Evolutionary conservation across 306 rosid genomes (phyloP), one percentile per base, ranked within the genome.

Genomic region (Medicago arabica): DNA sequence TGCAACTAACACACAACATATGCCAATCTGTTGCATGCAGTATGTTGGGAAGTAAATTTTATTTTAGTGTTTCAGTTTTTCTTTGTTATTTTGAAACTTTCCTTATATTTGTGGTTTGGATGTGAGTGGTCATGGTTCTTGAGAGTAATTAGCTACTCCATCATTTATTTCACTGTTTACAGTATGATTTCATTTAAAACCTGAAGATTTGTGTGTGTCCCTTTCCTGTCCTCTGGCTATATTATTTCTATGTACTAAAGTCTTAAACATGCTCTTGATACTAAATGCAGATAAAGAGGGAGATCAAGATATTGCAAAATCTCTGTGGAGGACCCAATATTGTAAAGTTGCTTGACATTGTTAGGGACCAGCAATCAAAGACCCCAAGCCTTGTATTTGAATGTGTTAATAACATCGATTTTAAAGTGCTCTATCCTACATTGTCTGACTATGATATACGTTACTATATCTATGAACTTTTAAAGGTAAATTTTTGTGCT

Each of bases 361-460:
- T 90, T 80, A 77, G 96, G 82, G 96, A 90, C 79, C 96, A 85
- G 80, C 96, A 90, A 47, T 90, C 96, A n/a, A 90, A 88, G 91
- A 90, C 96, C 43, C 96, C 96, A 18, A 66, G 71, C 71, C 71
- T 66, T 18, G 53, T 66, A 41, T 66, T 66, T 66, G 71, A 66
- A 66, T 49, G 83, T 85, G 93, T 90, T 76, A 88, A 90, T 80
- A 90, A 88, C 78, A 86, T 91, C 49, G 96, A 90, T 76, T 90
- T 90, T 80, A 90, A 90, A 83, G 93, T 88, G 85, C 86, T 90
- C 12, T 88, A 90, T 79, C 96, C 96, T 13, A 88, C 91, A 9
- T 79, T 90, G 23, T 83, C 93, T 41, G 96, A 90, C 67, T 85
- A 79, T 78, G 96, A 90, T 64, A 85, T 90, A 63, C 83, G 96